These are phyloP conservation scores for Aspergillus pseudoviridinutans DNA, from an alignment of 2,329 filamentous ascomycete species.

Conservation along the genomic window DNA sequence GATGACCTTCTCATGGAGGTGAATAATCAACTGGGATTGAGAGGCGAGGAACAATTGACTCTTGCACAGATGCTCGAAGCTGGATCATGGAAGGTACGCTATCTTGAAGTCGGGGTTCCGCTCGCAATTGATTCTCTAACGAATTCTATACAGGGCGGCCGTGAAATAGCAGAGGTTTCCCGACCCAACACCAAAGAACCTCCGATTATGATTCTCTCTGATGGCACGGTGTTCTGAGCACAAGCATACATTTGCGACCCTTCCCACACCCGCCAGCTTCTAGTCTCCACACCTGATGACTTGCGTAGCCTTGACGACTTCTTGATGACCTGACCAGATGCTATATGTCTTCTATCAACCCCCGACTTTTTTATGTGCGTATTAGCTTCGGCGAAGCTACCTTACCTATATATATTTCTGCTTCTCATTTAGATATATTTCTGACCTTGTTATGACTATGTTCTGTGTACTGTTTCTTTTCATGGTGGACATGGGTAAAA, in stretches of 20 bases:
- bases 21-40: slow-evolving; percentile 63
- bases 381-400: not conserved
- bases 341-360: slow-evolving; percentile 12
- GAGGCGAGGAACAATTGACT: slow-evolving; percentile 65
- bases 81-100: slow-evolving; percentile 89
- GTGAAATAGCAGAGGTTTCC: slow-evolving; percentile 92
- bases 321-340: slow-evolving; percentile 30
- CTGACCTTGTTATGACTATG: slow-evolving; percentile 5
- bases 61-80: slow-evolving; percentile 90
- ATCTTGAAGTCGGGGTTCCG: not conserved
- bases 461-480: slow-evolving; percentile 11
- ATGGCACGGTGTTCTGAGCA: slow-evolving; percentile 86
- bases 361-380: not conserved
- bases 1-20: slow-evolving; percentile 68
- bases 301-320: slow-evolving; percentile 28
- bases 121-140: slow-evolving; percentile 18
- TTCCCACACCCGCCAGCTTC: slow-evolving; percentile 19
- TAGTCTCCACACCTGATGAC: slow-evolving; percentile 8
- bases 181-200: slow-evolving; percentile 94
- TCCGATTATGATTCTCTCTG: slow-evolving; percentile 92
- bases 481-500: slow-evolving; percentile 1
- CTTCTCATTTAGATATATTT: slow-evolving; percentile 8
- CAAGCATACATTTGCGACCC: slow-evolving; percentile 12
- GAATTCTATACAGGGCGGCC: slow-evolving; percentile 63
- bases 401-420: slow-evolving; percentile 7